A percentile compares a stretch with the other conserved stretches of the same genome.
phyloP scores from a whole-genome alignment of 129 eudicot genomes.

The Ambrosia trifida region DNA sequence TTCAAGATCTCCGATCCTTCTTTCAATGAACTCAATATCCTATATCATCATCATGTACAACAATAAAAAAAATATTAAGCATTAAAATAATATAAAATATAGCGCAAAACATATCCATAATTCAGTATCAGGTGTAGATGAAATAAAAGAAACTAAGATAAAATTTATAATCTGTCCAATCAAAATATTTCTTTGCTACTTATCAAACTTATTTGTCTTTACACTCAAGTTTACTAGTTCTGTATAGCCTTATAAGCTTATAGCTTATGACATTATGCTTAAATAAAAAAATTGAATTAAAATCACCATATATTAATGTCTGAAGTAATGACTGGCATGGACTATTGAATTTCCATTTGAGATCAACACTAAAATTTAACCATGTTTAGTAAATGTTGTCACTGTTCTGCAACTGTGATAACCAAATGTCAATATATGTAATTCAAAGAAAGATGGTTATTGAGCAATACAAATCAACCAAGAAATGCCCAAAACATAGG shows the following conservation, averaged over 20 bases:
- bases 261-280: too few species aligned
- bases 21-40: constrained; percentile 95
- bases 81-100: neutral
- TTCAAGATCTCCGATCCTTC: constrained; percentile 84
- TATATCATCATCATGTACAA: constrained; percentile 30
- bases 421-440: constrained; percentile 2
- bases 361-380: neutral
- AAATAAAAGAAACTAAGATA: too few species aligned
- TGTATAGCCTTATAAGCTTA: too few species aligned
- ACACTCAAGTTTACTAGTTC: too few species aligned
- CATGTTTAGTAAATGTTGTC: neutral
- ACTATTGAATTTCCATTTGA: neutral
- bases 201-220: too few species aligned
- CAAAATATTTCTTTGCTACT: too few species aligned
- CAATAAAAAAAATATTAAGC: constrained; percentile 14
- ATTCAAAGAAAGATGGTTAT: constrained; percentile 1
- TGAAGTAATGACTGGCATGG: neutral
- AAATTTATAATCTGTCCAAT: too few species aligned
- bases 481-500: constrained; percentile 1
- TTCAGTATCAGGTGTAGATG: too few species aligned
- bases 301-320: neutral
- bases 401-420: too few species aligned
- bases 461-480: neutral
- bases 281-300: too few species aligned
- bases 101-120: neutral